Conservation (phyloP, 73 alveolate genomes). For the Tetrahymena elliotti region DNA sequence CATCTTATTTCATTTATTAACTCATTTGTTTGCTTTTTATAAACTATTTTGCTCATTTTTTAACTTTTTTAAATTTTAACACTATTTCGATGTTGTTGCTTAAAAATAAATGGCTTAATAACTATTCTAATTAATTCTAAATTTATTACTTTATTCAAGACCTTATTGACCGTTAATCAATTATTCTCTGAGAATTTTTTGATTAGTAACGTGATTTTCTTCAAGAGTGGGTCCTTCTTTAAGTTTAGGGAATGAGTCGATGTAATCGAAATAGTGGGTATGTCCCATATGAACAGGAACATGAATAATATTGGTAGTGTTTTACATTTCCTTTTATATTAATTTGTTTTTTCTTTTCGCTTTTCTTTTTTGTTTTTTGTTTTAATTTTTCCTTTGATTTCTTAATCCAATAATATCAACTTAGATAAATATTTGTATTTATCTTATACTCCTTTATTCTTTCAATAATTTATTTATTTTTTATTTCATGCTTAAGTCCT, state of each 20-base stretch:
- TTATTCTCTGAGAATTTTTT: slow-evolving; percentile 27
- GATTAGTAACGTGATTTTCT: background rate
- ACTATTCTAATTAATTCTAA: background rate
- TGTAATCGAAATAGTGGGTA: slow-evolving; percentile 36
- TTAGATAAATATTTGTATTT: background rate
- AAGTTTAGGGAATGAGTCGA: slow-evolving; percentile 18
- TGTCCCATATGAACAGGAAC: slow-evolving; percentile 31
- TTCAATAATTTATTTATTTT: background rate
- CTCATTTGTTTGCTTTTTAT: background rate
- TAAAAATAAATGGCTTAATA: background rate
- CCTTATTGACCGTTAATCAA: slow-evolving; percentile 21
- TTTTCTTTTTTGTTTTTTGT: background rate
- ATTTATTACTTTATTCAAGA: slow-evolving; percentile 11
- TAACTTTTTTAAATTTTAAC: background rate
- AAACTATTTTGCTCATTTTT: background rate
- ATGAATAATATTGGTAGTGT: background rate
- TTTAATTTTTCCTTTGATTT: background rate
- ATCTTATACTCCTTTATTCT: background rate
- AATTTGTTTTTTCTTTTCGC: background rate
- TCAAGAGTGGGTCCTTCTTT: slow-evolving; percentile 19
- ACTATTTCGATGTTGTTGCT: background rate
- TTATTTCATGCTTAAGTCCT: background rate
- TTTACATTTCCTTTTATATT: background rate
- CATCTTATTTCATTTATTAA: background rate
- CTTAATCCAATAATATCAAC: background rate